phyloP scores from a whole-genome alignment of 306 rosid genomes.

The Cicer bijugum region DNA sequence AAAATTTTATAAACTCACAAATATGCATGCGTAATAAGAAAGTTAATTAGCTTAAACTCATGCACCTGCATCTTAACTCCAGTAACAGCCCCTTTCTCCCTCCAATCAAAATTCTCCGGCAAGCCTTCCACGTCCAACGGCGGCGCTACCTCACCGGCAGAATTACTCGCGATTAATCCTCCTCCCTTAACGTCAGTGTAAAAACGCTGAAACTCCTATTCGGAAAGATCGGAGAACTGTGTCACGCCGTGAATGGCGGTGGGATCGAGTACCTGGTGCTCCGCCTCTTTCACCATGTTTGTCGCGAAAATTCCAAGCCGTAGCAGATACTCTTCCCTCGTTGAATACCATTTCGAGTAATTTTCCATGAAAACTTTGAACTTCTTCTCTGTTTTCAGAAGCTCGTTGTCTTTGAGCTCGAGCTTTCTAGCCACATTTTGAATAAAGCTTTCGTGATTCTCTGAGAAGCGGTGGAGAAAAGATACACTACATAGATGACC shows the following conservation, averaged over 20 bases:
- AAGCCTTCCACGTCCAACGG: constrained; percentile 53
- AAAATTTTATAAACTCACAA: not conserved
- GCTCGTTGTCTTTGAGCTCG: constrained; percentile 28
- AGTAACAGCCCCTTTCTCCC: constrained; percentile 89
- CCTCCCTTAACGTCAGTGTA: constrained; percentile 65
- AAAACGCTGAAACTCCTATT: constrained; percentile 65
- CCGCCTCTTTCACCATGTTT: constrained; percentile 69
- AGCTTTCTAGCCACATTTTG: constrained; percentile 52
- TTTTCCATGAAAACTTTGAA: constrained; percentile 69
- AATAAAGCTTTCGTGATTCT: constrained; percentile 31
- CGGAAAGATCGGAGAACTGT: constrained; percentile 73
- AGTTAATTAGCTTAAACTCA: not conserved
- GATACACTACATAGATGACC: too few species aligned
- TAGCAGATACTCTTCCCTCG: constrained; percentile 72
- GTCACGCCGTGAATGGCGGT: constrained; percentile 86
- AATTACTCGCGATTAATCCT: constrained; percentile 17
- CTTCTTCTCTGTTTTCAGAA: constrained; percentile 60
- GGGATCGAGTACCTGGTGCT: constrained; percentile 83
- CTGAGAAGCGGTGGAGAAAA: not conserved
- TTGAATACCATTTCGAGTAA: constrained; percentile 63
- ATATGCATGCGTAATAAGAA: constrained; percentile 8
- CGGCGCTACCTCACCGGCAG: constrained; percentile 31
- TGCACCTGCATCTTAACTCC: constrained; percentile 81
- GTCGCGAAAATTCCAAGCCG: constrained; percentile 70
- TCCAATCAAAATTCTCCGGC: constrained; percentile 90